Evolutionary conservation across 306 rosid genomes (phyloP), one percentile per base, ranked within the genome.

Genomic region (Clitoria ternatea): DNA sequence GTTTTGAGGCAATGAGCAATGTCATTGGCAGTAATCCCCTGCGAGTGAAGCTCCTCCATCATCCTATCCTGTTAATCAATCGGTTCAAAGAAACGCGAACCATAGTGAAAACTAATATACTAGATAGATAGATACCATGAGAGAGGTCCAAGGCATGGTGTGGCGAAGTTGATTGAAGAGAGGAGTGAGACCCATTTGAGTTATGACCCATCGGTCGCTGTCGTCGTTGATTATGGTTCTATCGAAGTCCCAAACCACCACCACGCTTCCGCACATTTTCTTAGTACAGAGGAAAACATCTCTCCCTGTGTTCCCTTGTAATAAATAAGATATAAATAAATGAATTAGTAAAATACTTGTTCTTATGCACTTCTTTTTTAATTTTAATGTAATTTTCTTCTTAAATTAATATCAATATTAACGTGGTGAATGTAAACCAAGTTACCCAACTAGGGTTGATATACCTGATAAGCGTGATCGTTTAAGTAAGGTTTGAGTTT

Each of bases 221-320:
- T 92, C 98, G 12, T 80, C 89, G 73, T 92, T 88, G 65, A 92
- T 88, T 15, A 92, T 79, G 50, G 96, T 92, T 53, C 82, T 76
- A 72, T 89, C 98, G 23, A 92, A 92, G 83, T 89, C 95, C 62
- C 89, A 87, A 37, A 87, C 40, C 64, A 92, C 80, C 45, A 18
- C 26, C 78, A 6, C 20, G 11, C 54, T 32, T 32, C 32, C 37
- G 6, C 32, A 32, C 73, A 59, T 76, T 47, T 61, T 17, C n/a
- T n/a, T n/a, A n/a, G n/a, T n/a, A n/a, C n/a, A n/a, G n/a, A n/a
- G n/a, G n/a, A n/a, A n/a, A n/a, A n/a, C n/a, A n/a, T n/a, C n/a
- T n/a, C n/a, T n/a, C n/a, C n/a, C n/a, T n/a, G n/a, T n/a, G n/a
- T n/a, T n/a, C n/a, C n/a, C n/a, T n/a, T n/a, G n/a, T n/a, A n/a